Evolutionary conservation across 169 alveolate genomes (phyloP).

Genomic region (Plasmodium fragile): DNA sequence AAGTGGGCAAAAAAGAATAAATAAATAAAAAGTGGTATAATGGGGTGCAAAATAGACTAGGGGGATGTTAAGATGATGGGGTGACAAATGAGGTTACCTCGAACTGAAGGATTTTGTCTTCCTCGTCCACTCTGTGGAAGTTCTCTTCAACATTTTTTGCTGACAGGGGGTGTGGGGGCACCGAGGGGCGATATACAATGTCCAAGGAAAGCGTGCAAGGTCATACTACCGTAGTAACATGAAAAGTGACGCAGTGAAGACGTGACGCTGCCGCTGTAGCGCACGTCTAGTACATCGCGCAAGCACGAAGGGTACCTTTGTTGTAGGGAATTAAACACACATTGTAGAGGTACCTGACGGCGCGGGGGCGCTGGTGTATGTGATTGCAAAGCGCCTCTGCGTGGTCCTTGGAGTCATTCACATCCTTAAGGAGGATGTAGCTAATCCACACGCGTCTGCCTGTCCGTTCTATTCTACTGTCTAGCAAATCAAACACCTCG

Average conservation of each 20-base stretch:
- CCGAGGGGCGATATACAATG: background rate
- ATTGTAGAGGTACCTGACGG: constrained; percentile 81
- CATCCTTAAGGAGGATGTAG: constrained; percentile 87
- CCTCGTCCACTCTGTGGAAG: constrained; percentile 53
- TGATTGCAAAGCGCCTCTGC: constrained; percentile 83
- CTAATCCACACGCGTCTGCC: constrained; percentile 91
- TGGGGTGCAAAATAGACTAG: background rate
- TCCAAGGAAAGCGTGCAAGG: background rate
- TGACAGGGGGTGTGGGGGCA: background rate
- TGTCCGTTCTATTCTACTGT: constrained; percentile 86
- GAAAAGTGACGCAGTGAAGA: background rate
- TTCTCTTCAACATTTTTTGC: constrained; percentile 68
- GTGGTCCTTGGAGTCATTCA: constrained; percentile 82
- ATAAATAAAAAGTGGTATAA: background rate
- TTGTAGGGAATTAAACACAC: constrained; percentile 83
- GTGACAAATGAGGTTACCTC: constrained; percentile 17
- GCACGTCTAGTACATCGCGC: too few relatives aligned
- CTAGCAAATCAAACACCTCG: constrained; percentile 87
- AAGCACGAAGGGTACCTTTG: constrained; percentile 59
- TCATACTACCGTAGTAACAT: background rate
- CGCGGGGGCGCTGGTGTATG: constrained; percentile 80
- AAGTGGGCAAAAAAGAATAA: background rate
- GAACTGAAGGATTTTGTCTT: constrained; percentile 50
- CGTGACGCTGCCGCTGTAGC: background rate
- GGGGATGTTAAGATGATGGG: background rate